Percentiles rank a stretch among this genome's conserved stretches.
Evolutionary conservation across 2,329 filamentous ascomycete species (phyloP).

Genomic region (Lojkania enalia): DNA sequence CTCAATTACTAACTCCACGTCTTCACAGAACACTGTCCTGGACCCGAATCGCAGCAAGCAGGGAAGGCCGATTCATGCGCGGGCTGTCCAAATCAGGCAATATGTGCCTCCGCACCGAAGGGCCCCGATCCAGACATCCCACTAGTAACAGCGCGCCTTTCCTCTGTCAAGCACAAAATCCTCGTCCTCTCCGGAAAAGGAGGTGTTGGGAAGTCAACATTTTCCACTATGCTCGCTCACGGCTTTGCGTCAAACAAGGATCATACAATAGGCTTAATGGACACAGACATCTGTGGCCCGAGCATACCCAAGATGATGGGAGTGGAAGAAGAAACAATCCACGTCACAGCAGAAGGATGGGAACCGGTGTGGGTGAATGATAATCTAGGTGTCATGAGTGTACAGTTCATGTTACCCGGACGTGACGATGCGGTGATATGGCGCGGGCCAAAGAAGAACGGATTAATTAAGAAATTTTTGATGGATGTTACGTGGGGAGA

Average conservation of each 20-base stretch:
- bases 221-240: slow-evolving; percentile 84
- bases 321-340: slow-evolving; percentile 89
- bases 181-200: slow-evolving; percentile 93
- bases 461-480: slow-evolving; percentile 94
- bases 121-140: slow-evolving; percentile 94
- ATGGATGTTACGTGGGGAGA: slow-evolving; percentile 99
- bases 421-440: slow-evolving; percentile 95
- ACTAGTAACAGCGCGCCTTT: slow-evolving; percentile 80
- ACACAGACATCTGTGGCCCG: slow-evolving; percentile 96
- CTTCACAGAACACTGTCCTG: slow-evolving; percentile 80
- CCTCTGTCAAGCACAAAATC: slow-evolving; percentile 85
- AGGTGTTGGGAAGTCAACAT: slow-evolving; percentile 94
- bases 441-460: slow-evolving; percentile 98
- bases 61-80: slow-evolving; percentile 79
- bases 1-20: background rate
- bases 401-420: slow-evolving; percentile 97
- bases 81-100: slow-evolving; percentile 92
- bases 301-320: slow-evolving; percentile 99
- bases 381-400: slow-evolving; percentile 93
- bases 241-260: slow-evolving; percentile 82
- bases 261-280: slow-evolving; percentile 88
- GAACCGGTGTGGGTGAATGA: slow-evolving; percentile 94
- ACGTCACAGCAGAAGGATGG: slow-evolving; percentile 87
- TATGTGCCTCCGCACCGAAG: slow-evolving; percentile 92
- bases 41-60: slow-evolving; percentile 74